Evolutionary conservation across 2,329 filamentous ascomycete species (phyloP).

Genomic region (Epichloe baconii): DNA sequence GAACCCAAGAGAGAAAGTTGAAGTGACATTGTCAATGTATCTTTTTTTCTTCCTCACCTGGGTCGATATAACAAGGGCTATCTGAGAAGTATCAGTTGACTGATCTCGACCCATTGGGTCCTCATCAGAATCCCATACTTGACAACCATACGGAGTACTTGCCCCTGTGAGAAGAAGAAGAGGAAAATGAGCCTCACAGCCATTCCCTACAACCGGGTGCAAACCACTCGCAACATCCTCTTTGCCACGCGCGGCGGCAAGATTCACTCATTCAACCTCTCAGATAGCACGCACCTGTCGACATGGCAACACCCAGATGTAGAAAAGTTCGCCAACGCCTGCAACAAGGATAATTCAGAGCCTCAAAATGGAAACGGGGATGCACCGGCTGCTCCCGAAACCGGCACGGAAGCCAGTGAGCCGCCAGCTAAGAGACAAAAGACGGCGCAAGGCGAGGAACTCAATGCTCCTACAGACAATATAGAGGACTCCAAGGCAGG

Average conservation of each 20-base stretch:
- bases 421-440: slow-evolving; percentile 25
- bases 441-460: slow-evolving; percentile 15
- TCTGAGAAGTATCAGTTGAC: not conserved
- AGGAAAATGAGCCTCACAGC: slow-evolving; percentile 3
- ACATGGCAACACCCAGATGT: slow-evolving; percentile 44
- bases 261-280: slow-evolving; percentile 53
- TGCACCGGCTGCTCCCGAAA: slow-evolving; percentile 6
- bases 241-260: slow-evolving; percentile 62
- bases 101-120: not conserved
- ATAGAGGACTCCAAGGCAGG: slow-evolving; percentile 5
- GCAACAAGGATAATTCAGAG: slow-evolving; percentile 11
- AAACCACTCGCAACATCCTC: slow-evolving; percentile 42
- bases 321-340: slow-evolving; percentile 17
- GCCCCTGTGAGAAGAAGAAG: not conserved
- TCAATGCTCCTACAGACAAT: not conserved
- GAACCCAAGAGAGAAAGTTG: not conserved
- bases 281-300: slow-evolving; percentile 44
- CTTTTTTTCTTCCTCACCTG: not conserved
- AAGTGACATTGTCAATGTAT: not conserved
- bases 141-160: not conserved
- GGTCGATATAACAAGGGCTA: not conserved
- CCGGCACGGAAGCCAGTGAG: slow-evolving; percentile 13
- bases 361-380: slow-evolving; percentile 3
- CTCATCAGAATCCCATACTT: not conserved
- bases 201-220: slow-evolving; percentile 53